Evolutionary conservation across 805 yeast genomes (phyloP).

Genomic region (Lipomyces japonicus): DNA sequence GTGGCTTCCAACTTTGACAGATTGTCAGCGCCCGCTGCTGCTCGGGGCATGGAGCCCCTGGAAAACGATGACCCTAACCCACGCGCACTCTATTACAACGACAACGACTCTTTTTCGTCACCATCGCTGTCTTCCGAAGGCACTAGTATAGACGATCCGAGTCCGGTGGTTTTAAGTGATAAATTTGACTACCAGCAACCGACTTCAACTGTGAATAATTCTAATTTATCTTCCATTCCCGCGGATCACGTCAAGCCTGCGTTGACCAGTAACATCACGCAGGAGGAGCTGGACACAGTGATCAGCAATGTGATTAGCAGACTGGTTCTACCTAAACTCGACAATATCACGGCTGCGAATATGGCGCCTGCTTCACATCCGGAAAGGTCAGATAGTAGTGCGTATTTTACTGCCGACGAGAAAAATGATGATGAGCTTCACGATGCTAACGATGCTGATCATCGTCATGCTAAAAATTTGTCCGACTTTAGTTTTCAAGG

Average conservation of each 20-base stretch:
- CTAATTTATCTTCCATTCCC: too few relatives aligned
- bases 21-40: background rate
- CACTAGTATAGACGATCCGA: too few relatives aligned
- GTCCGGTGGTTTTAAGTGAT: too few relatives aligned
- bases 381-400: too few relatives aligned
- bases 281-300: conserved; percentile 12
- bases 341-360: conserved; percentile 1
- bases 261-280: too few relatives aligned
- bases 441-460: background rate
- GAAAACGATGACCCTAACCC: too few relatives aligned
- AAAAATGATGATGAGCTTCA: background rate
- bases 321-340: conserved; percentile 15
- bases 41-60: background rate
- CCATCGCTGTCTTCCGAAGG: too few relatives aligned
- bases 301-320: conserved; percentile 17
- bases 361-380: background rate
- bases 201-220: too few relatives aligned
- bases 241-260: too few relatives aligned
- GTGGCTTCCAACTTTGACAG: background rate
- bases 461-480: conserved; percentile 4
- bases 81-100: too few relatives aligned
- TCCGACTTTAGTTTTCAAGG: conserved; percentile 17
- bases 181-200: too few relatives aligned
- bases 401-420: background rate
- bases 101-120: background rate